Percentiles rank a stretch among this genome's conserved stretches.
These are phyloP conservation scores for Saccharomycopsis sp. DNA, from an alignment of 805 yeast species.

Conservation along the genomic window DNA sequence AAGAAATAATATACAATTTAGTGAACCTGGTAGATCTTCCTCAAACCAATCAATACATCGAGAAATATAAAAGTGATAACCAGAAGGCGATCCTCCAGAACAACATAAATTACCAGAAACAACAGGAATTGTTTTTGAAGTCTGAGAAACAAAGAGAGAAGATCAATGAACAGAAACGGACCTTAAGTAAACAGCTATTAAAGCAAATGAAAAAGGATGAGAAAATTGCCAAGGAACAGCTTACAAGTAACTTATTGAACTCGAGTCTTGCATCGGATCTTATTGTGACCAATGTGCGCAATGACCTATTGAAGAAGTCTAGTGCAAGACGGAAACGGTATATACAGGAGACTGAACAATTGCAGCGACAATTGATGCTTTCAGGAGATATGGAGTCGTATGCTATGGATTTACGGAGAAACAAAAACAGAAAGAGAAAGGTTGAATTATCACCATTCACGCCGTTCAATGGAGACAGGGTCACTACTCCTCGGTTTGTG, in stretches of 20 bases:
- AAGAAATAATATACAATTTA: conserved; percentile 70
- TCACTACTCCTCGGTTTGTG: conserved; percentile 40
- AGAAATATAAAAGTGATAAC: conserved; percentile 66
- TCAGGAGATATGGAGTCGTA: conserved; percentile 24
- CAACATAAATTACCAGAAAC: conserved; percentile 65
- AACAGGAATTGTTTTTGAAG: conserved; percentile 55
- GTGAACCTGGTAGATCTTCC: conserved; percentile 65
- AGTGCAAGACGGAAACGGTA: conserved; percentile 51
- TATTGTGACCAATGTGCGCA: conserved; percentile 46
- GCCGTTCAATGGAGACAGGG: conserved; percentile 89
- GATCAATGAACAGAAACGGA: conserved; percentile 41
- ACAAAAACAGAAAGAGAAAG: conserved; percentile 28
- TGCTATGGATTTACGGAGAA: conserved; percentile 21
- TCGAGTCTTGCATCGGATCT: conserved; percentile 31
- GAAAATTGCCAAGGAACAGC: conserved; percentile 48
- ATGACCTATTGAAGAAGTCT: conserved; percentile 53
- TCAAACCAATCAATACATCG: conserved; percentile 57
- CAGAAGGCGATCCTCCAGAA: conserved; percentile 70
- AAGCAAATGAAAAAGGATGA: conserved; percentile 52
- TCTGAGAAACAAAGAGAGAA: conserved; percentile 67
- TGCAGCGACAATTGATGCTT: conserved; percentile 35
- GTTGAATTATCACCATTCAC: conserved; percentile 61
- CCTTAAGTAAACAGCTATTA: conserved; percentile 59
- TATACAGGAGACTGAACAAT: conserved; percentile 24
- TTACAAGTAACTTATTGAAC: conserved; percentile 44